phyloP scores from a whole-genome alignment of 257 asterid genomes.

The Solanum etuberosum region DNA sequence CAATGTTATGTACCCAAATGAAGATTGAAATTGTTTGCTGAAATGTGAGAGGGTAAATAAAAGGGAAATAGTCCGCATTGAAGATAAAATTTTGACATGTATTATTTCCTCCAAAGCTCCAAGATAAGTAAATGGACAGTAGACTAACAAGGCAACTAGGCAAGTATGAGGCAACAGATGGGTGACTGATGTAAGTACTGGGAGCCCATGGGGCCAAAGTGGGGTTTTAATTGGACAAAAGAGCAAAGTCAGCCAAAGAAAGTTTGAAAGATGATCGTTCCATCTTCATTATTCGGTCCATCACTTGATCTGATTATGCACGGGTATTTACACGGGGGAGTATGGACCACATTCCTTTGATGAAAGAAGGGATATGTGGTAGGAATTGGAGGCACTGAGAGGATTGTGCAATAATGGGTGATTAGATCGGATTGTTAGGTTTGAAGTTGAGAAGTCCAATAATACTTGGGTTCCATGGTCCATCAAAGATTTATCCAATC shows the following conservation, averaged over 20 bases:
- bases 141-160: not conserved
- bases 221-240: not conserved
- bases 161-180: not conserved
- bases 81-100: not conserved
- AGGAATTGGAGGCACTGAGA: not conserved
- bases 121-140: not conserved
- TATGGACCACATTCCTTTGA: not conserved
- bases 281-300: not conserved
- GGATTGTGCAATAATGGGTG: not conserved
- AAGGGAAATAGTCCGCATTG: not conserved
- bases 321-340: not conserved
- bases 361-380: not conserved
- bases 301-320: not conserved
- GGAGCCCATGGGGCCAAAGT: not conserved
- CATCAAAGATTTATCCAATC: not conserved
- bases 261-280: not conserved
- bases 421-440: not conserved
- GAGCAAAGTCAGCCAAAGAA: not conserved
- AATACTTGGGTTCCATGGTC: not conserved
- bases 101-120: not conserved
- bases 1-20: not conserved
- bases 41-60: not conserved
- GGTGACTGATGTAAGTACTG: not conserved
- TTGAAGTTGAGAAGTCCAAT: not conserved
- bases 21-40: not conserved